Base-by-base conservation (phyloP, 768 basidiomycete genomes). In the Pleurotus tuoliensis region DNA sequence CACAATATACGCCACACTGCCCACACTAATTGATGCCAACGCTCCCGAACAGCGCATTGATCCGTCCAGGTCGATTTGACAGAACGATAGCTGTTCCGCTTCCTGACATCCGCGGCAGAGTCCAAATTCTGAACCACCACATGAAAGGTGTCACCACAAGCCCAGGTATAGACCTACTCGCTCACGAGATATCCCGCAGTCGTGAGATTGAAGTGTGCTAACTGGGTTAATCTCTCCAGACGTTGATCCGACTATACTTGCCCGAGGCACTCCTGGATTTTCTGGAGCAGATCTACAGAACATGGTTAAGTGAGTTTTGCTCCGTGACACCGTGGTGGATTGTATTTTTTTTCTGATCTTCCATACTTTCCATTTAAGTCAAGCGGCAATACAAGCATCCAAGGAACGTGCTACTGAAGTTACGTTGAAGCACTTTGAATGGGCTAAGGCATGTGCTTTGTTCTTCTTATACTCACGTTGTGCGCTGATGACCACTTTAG, bases 201-300 rank as follows among this genome's bases (percentile, higher is more conserved):
- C 18, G 56, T 49, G 37, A 45, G 20, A 49, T 56, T 62, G 59
- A 55, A 49, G 18, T 56, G 56, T 63, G 34, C 30, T 34, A 34
- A 60, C 62, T 57, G 55, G 47, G 30, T 39, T 44, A 45, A 38
- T 20, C 34, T 56, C 9, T 57, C 47, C 62, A 84, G 91, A 87
- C 64, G 88, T 93, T 49, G 95, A 99, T 66, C 78, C 90, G 1
- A 90, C 83, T 70, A 78, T 94, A 61, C 78, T 99, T 62, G 97
- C 97, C 40, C 84, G 96, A 60, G 96, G 94, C 3, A 97, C 94
- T 11, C 84, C 95, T 6, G 96, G 96, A 2, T 97, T 99, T 75
- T 95, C 93, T 48, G 97, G 97, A 40, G 96, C 96, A 16, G 96
- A 98, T 73, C 69, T 98, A 38, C 92, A 98, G 69, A 98, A 98